These are phyloP conservation scores for Phaffomyces thermotolerans DNA, from an alignment of 805 yeast species.

Conservation along the genomic window DNA sequence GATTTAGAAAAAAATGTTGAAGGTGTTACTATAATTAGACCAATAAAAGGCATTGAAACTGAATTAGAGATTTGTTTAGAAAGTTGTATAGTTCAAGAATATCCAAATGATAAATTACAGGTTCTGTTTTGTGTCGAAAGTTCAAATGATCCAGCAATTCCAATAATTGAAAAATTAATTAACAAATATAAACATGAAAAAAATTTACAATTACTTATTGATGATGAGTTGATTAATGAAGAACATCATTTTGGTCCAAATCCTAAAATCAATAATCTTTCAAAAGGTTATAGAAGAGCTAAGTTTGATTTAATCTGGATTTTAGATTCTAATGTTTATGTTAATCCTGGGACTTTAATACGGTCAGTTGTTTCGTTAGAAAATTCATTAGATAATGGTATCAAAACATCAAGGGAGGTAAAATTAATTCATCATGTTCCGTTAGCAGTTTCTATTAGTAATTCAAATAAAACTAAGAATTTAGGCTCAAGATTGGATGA, in stretches of 20 bases:
- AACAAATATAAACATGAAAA: conserved; percentile 48
- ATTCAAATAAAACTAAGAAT: conserved; percentile 7
- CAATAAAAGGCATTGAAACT: conserved; percentile 78
- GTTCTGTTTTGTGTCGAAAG: conserved; percentile 71
- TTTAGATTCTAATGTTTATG: conserved; percentile 82
- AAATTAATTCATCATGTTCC: conserved; percentile 81
- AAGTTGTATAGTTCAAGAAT: conserved; percentile 60
- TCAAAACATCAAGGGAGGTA: conserved; percentile 34
- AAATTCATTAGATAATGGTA: conserved; percentile 47
- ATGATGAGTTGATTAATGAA: conserved; percentile 32
- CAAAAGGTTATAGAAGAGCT: conserved; percentile 70
- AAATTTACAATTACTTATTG: conserved; percentile 46
- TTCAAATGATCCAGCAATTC: conserved; percentile 54
- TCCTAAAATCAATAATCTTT: conserved; percentile 80
- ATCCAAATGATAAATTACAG: conserved; percentile 54
- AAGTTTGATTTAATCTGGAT: conserved; percentile 75
- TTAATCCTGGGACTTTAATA: conserved; percentile 51
- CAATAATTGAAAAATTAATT: conserved; percentile 44
- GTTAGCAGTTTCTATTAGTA: conserved; percentile 39
- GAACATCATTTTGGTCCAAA: conserved; percentile 61
- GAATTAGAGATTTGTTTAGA: conserved; percentile 62
- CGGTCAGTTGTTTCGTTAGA: conserved; percentile 53
- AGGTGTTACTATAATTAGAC: conserved; percentile 74
- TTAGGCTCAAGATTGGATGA: conserved; percentile 73
- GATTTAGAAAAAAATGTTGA: conserved; percentile 33